Evolutionary conservation across 805 yeast genomes (phyloP), one percentile per base, ranked within the genome.

Genomic region (Metschnikowia amazonensis): DNA sequence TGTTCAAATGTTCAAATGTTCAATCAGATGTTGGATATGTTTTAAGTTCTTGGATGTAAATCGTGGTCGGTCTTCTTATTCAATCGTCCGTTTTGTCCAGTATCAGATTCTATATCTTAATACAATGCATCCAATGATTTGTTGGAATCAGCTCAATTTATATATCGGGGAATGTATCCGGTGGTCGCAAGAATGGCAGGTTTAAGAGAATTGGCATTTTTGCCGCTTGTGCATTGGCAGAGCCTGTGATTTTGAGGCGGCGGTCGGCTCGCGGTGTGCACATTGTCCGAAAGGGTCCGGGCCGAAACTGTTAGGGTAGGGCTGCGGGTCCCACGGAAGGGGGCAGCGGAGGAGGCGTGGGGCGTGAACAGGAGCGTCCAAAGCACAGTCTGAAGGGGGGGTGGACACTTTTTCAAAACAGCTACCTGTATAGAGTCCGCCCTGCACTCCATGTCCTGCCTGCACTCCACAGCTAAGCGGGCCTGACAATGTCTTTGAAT

Each of bases 201-300:
- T 35, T 35, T 35, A 35, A 35, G 38, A 35, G 38, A 16, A 13
- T 4, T 5, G 36, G 25, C 14, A 8, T n/a, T 32, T 34, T 34
- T 34, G 36, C 8, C 36, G 36, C 36, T 7, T 34, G 36, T 34
- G 36, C 36, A 34, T 20, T 20, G 36, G 11, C 27, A 21, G n/a
- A 24, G 38, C 38, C 29, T 23, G 29, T 24, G 38, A 35, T 24
- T 35, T 34, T 24, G 28, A 14, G 38, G 20, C 29, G 38, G 7
- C 18, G 8, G 8, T 10, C 29, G 29, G 25, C 25, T 17, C 36
- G 28, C 35, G 14, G 14, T 23, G 38, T 16, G 29, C 38, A 35
- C 18, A 24, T 21, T 20, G 10, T 27, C 17, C 27, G 17, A 13
- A n/a, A 8, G 7, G 23, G 35, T 3, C 17, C 5, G 31, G 8